These are phyloP conservation scores for Aeminium ludgeri DNA, from an alignment of 495 filamentous ascomycete species.

Conservation along the genomic window DNA sequence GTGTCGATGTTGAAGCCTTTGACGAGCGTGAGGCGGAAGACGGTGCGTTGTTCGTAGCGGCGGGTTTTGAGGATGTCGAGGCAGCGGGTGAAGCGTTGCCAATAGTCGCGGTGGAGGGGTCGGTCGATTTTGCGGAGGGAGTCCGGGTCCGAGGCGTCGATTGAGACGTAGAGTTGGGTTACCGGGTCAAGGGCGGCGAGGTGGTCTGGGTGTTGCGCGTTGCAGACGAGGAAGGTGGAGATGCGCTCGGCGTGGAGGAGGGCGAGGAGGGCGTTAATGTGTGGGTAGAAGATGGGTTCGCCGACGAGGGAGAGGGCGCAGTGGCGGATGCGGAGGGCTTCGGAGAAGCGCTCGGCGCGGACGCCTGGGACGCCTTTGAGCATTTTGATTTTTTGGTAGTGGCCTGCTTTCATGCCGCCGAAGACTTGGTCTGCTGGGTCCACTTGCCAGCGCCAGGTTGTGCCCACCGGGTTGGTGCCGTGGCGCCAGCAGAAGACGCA, in stretches of 20 bases:
- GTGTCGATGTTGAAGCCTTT: conserved; percentile 95
- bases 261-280: conserved; percentile 78
- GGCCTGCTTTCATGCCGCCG: conserved; percentile 69
- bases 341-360: conserved; percentile 73
- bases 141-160: conserved; percentile 85
- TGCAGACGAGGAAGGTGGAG: conserved; percentile 89
- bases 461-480: conserved; percentile 91
- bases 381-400: conserved; percentile 96
- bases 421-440: conserved; percentile 83
- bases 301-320: conserved; percentile 83
- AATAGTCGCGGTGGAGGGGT: conserved; percentile 88
- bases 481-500: conserved; percentile 99
- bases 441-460: conserved; percentile 89
- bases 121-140: conserved; percentile 73
- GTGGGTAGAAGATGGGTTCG: conserved; percentile 93
- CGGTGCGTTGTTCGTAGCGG: conserved; percentile 68
- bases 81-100: conserved; percentile 83
- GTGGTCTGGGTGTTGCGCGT: conserved; percentile 93
- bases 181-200: conserved; percentile 64
- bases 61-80: conserved; percentile 76
- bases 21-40: conserved; percentile 88
- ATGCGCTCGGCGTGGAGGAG: conserved; percentile 74
- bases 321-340: conserved; percentile 84
- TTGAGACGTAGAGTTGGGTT: conserved; percentile 88
- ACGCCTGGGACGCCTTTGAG: conserved; percentile 85